These are phyloP conservation scores for Athelia sp. DNA, from an alignment of 1,284 basidiomycete species.

Conservation along the genomic window DNA sequence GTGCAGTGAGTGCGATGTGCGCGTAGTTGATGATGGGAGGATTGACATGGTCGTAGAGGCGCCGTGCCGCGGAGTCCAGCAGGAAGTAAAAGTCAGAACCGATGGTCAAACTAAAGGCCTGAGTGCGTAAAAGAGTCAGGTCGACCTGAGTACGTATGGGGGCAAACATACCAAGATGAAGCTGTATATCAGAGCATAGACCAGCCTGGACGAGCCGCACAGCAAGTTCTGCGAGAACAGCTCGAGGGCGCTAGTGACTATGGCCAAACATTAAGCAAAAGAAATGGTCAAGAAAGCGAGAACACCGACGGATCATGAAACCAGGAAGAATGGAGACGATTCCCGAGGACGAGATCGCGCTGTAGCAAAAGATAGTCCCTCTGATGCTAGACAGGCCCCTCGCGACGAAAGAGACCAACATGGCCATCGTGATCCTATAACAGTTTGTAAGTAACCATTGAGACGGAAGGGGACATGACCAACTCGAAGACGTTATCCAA, in stretches of 20 bases:
- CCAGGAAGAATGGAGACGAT: constrained; percentile 78
- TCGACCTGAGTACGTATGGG: constrained; percentile 5
- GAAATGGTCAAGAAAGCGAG: constrained; percentile 34
- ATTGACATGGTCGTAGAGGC: constrained; percentile 37
- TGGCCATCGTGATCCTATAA: constrained; percentile 73
- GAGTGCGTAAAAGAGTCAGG: constrained; percentile 5
- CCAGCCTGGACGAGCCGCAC: constrained; percentile 83
- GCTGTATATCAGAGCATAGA: constrained; percentile 86
- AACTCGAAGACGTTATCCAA: constrained; percentile 90
- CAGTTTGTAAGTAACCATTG: constrained; percentile 1
- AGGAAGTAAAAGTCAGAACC: constrained; percentile 83
- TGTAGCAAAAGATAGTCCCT: constrained; percentile 73
- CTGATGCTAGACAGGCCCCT: constrained; percentile 68
- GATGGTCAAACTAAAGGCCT: constrained; percentile 84
- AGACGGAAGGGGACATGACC: constrained; percentile 32
- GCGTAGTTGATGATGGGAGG: constrained; percentile 40
- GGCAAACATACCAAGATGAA: constrained; percentile 59
- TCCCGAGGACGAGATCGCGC: constrained; percentile 77
- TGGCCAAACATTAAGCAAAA: neutral
- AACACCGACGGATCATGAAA: constrained; percentile 64
- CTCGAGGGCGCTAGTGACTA: constrained; percentile 80
- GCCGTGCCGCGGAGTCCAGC: constrained; percentile 63
- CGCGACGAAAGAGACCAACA: constrained; percentile 78
- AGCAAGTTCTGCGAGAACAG: constrained; percentile 80
- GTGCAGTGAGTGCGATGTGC: constrained; percentile 59